phyloP scores from a whole-genome alignment of 2,329 filamentous ascomycete genomes.

The Rhexocercosporidium sp. region DNA sequence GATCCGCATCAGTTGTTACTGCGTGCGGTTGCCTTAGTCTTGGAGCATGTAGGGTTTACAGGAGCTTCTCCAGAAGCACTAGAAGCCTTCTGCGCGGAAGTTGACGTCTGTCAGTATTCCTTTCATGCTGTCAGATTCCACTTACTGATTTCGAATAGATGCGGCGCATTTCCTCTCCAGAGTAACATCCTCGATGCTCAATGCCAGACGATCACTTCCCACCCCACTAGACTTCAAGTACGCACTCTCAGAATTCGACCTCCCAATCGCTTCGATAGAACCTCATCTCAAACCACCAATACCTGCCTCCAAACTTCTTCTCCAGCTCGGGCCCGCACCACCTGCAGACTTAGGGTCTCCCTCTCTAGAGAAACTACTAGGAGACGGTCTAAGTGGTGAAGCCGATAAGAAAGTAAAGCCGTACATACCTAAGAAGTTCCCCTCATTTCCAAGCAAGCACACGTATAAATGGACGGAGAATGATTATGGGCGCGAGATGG shows the following conservation, averaged over 20 bases:
- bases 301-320: constrained; percentile 42
- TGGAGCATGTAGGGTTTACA: constrained; percentile 64
- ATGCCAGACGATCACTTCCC: constrained; percentile 52
- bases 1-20: constrained; percentile 47
- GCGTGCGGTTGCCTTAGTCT: constrained; percentile 59
- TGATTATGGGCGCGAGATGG: constrained; percentile 50
- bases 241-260: constrained; percentile 56
- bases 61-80: constrained; percentile 60
- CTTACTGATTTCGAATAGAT: constrained; percentile 36
- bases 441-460: constrained; percentile 67
- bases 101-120: constrained; percentile 60
- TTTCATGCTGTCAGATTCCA: neutral
- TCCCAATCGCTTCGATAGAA: constrained; percentile 56
- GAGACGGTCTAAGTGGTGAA: constrained; percentile 62
- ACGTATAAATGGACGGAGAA: constrained; percentile 66
- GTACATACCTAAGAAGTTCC: constrained; percentile 64
- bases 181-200: constrained; percentile 40
- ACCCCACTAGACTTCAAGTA: constrained; percentile 63
- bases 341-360: constrained; percentile 47
- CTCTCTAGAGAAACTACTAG: constrained; percentile 46
- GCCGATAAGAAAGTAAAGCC: constrained; percentile 58
- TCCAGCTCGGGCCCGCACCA: constrained; percentile 42
- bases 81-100: constrained; percentile 60
- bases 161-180: constrained; percentile 38
- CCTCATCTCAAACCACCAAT: constrained; percentile 63